These are phyloP conservation scores for Arthrobotrys conoides DNA, from an alignment of 2,329 filamentous ascomycete genomes.

Conservation along the genomic window DNA sequence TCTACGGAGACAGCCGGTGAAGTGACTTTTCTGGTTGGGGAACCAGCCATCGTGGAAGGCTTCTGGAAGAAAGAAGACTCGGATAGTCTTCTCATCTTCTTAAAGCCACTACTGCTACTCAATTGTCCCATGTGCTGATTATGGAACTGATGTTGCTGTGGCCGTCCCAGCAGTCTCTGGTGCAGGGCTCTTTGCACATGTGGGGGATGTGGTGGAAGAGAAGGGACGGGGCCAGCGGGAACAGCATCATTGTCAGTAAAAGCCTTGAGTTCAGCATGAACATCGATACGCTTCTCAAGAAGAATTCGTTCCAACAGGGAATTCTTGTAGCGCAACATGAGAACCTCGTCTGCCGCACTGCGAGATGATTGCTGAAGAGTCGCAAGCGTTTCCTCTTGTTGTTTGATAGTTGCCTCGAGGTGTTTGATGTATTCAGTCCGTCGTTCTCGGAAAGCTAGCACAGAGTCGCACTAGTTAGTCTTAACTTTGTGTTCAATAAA, in stretches of 20 bases:
- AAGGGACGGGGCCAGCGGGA: slow-evolving; percentile 68
- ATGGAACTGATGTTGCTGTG: slow-evolving; percentile 52
- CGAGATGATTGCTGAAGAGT: slow-evolving; percentile 94
- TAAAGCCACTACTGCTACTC: slow-evolving; percentile 32
- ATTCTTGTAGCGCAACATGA: slow-evolving; percentile 99
- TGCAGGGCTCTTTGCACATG: slow-evolving; percentile 61
- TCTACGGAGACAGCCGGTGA: slow-evolving; percentile 50
- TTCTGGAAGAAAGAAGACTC: slow-evolving; percentile 60
- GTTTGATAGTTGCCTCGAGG: slow-evolving; percentile 95
- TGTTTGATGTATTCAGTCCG: slow-evolving; percentile 99
- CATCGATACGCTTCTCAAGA: slow-evolving; percentile 97
- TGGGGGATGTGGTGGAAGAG: slow-evolving; percentile 67
- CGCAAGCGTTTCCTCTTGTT: slow-evolving; percentile 93
- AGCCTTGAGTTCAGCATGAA: slow-evolving; percentile 92
- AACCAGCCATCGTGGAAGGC: slow-evolving; percentile 42
- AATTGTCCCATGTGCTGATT: slow-evolving; percentile 49
- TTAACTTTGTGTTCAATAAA: slow-evolving; percentile 42
- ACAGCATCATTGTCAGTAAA: slow-evolving; percentile 86
- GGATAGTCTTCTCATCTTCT: slow-evolving; percentile 57
- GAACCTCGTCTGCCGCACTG: slow-evolving; percentile 92
- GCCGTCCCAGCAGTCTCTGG: slow-evolving; percentile 53
- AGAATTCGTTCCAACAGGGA: slow-evolving; percentile 94
- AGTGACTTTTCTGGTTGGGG: slow-evolving; percentile 49
- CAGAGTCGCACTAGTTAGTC: slow-evolving; percentile 24
- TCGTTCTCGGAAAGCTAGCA: slow-evolving; percentile 84